phyloP scores from a whole-genome alignment of 2,329 filamentous ascomycete species.

The Curvularia hawaiiensis region DNA sequence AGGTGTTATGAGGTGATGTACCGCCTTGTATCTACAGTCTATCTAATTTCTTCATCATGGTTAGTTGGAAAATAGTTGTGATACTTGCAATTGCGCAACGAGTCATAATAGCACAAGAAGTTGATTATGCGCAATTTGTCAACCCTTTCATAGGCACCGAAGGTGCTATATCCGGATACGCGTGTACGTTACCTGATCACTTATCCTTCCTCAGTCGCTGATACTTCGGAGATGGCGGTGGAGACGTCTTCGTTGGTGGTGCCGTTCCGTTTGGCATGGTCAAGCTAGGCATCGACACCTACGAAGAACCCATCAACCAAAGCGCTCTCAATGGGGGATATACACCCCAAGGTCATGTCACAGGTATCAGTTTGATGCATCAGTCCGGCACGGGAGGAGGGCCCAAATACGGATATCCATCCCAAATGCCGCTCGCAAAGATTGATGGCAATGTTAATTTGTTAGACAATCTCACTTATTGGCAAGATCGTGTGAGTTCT shows the following conservation, averaged over 20 bases:
- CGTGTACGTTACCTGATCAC: conserved; percentile 23
- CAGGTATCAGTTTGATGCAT: conserved; percentile 48
- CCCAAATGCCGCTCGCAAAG: conserved; percentile 50
- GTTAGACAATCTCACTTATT: conserved; percentile 51
- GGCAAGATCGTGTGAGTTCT: conserved; percentile 43
- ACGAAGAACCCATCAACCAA: conserved; percentile 43
- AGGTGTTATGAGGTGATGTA: not conserved
- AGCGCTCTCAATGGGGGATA: conserved; percentile 50
- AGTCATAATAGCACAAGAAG: conserved; percentile 19
- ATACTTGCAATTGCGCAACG: conserved; percentile 2
- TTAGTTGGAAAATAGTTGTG: not conserved
- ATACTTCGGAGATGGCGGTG: conserved; percentile 42
- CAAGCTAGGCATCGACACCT: conserved; percentile 49
- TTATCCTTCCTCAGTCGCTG: not conserved
- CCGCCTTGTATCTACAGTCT: not conserved
- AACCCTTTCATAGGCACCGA: conserved; percentile 56
- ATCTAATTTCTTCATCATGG: conserved; percentile 1
- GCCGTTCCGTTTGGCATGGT: conserved; percentile 49
- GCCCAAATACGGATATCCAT: conserved; percentile 49
- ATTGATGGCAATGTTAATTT: conserved; percentile 50
- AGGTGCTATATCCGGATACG: conserved; percentile 50
- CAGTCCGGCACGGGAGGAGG: conserved; percentile 46
- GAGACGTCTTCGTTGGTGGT: conserved; percentile 49
- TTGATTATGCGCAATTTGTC: conserved; percentile 46
- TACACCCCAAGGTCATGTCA: conserved; percentile 48